Evolutionary conservation across 2,329 filamentous ascomycete species (phyloP).

Genomic region (Cladosporium austrohemisphaericum): DNA sequence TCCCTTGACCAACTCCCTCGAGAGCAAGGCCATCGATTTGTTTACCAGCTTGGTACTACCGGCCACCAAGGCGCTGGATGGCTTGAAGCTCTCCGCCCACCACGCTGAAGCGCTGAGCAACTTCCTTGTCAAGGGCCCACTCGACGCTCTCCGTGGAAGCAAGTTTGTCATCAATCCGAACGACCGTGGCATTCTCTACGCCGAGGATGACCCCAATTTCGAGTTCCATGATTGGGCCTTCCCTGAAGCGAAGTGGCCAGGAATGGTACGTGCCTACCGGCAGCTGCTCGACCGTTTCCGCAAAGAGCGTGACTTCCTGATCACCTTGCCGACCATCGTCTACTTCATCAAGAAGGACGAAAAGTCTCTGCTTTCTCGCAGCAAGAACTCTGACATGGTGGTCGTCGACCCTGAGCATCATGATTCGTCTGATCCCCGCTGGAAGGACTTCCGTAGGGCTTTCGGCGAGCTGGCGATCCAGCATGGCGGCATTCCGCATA

Average conservation of each 20-base stretch:
- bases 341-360: constrained; percentile 16
- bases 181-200: constrained; percentile 14
- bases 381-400: constrained; percentile 13
- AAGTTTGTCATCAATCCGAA: constrained; percentile 15
- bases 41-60: constrained; percentile 9
- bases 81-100: not conserved
- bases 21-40: constrained; percentile 12
- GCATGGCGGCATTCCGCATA: constrained; percentile 17
- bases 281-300: constrained; percentile 9
- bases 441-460: constrained; percentile 13
- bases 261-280: constrained; percentile 9
- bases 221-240: constrained; percentile 17
- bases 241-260: constrained; percentile 12
- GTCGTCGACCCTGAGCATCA: constrained; percentile 15
- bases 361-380: constrained; percentile 4
- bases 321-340: constrained; percentile 14
- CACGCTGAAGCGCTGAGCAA: constrained; percentile 7
- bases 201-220: constrained; percentile 10
- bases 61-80: constrained; percentile 1
- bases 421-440: constrained; percentile 7
- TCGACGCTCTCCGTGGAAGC: constrained; percentile 10
- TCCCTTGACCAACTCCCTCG: constrained; percentile 12
- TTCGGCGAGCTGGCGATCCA: constrained; percentile 13
- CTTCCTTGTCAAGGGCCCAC: constrained; percentile 9
- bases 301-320: constrained; percentile 5